Evolutionary conservation across 2,329 filamentous ascomycete genomes (phyloP), one percentile per base, ranked within the genome.

Genomic region (Parascedosporium putredinis): DNA sequence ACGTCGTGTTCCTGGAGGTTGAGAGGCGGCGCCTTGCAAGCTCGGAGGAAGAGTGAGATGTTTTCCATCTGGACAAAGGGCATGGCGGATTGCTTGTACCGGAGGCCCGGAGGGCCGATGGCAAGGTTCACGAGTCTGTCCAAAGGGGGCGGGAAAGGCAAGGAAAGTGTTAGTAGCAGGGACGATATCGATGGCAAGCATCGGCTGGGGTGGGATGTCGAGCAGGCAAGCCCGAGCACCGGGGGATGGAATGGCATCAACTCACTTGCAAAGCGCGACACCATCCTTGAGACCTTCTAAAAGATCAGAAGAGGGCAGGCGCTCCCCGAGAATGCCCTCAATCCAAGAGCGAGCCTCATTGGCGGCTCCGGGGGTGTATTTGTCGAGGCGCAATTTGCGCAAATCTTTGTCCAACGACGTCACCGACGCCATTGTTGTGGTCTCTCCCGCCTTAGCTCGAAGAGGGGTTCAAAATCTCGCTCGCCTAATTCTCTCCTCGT

Each of bases 31-130:
- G 79, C 73, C 67, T 95, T 87, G 71, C 90, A 95, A 53, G 88
- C 89, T 60, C 80, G 82, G 49, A 98, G 80, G 68, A 96, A 98
- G 62, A 95, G 88, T 4, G 90, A 94, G 62, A 98, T 96, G 64
- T 98, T 98, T 67, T 98, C 93, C 90, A 97, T 97, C 67, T 98
- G 93, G 36, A 97, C 91, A 64, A 98, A 98, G 0, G 93, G 93
- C 91, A 97, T 97, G 36, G 81, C 70, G 1, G 90, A 95, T 62
- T 84, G 76, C 69, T 97, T 97, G 77, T 86, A 97, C 65, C 84
- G 88, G 68, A 95, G 79, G 27, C 84, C 84, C 0, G 87, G 86
- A 14, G 83, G 79, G 23, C 87, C 86, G 33, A 85, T 67, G 27
- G 79, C 86, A 51, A 91, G 75, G 62, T 95, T 97, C 60, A 88